Percentiles rank a stretch among this genome's conserved stretches.
Conservation (phyloP, 768 basidiomycete genomes). For the Lyophyllum shimeji region DNA sequence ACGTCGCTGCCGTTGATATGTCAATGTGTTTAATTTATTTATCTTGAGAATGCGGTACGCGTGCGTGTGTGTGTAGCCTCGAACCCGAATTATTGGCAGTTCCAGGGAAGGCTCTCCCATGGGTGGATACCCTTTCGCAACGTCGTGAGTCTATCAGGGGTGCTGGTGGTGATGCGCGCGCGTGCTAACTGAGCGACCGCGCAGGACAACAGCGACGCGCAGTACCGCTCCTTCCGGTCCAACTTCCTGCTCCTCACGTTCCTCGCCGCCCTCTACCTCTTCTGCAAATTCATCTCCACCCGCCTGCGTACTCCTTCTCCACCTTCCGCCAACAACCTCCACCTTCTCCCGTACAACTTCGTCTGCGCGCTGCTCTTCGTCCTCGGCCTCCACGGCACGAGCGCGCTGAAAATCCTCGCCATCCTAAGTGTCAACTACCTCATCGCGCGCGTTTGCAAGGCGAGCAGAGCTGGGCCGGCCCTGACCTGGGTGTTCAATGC, state of each 20-base stretch:
- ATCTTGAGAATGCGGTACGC: too few relatives aligned
- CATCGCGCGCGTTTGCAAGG: constrained; percentile 48
- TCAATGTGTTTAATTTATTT: not conserved
- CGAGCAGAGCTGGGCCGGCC: constrained; percentile 45
- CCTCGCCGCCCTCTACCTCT: constrained; percentile 51
- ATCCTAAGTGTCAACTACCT: constrained; percentile 73
- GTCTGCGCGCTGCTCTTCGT: constrained; percentile 65
- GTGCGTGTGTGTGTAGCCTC: constrained; percentile 42
- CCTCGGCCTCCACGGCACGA: constrained; percentile 76
- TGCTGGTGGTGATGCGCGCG: not conserved
- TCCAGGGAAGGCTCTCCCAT: constrained; percentile 50
- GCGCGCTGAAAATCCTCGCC: constrained; percentile 70
- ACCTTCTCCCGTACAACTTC: constrained; percentile 58
- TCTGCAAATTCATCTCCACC: constrained; percentile 51
- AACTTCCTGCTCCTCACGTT: constrained; percentile 67
- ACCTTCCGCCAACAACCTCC: constrained; percentile 24
- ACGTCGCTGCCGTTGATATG: constrained; percentile 25
- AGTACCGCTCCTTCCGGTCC: constrained; percentile 85
- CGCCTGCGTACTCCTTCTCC: constrained; percentile 22
- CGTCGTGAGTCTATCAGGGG: constrained; percentile 52
- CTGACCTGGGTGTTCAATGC: constrained; percentile 81
- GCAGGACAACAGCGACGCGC: constrained; percentile 90
- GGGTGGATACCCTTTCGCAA: constrained; percentile 85
- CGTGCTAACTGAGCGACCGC: constrained; percentile 1
- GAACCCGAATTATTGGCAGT: constrained; percentile 73